Conservation (phyloP, 2,329 filamentous ascomycete genomes). For the Talaromyces sp. region DNA sequence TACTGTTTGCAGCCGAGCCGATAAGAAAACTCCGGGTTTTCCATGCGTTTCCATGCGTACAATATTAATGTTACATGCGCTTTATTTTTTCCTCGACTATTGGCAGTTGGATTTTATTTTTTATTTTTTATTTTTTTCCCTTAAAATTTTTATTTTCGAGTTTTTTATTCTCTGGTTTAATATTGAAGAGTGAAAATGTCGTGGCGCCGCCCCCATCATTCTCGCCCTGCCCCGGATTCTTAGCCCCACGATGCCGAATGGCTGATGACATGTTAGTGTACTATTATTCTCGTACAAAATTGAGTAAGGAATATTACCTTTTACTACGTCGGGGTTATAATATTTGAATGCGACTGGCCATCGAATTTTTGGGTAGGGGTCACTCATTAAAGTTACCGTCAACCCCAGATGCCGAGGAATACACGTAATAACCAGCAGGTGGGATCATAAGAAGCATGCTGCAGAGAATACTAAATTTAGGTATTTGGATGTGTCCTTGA, state of each 20-base stretch:
- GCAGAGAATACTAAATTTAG: no score
- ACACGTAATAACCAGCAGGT: no score
- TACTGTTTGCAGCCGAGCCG: not conserved
- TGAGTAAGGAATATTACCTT: no score
- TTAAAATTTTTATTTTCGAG: no score
- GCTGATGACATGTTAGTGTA: not conserved
- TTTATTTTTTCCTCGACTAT: not conserved
- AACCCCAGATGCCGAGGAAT: no score
- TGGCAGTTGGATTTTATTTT: not conserved
- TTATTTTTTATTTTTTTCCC: not conserved
- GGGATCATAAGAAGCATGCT: no score
- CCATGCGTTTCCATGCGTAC: not conserved
- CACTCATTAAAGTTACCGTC: no score
- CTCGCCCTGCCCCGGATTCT: not conserved
- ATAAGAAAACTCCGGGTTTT: not conserved
- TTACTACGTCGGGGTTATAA: no score
- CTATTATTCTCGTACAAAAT: not conserved
- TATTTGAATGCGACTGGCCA: no score
- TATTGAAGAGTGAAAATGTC: not conserved
- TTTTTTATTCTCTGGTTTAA: not conserved
- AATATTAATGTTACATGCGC: not conserved
- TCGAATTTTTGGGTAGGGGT: no score
- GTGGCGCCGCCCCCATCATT: not conserved
- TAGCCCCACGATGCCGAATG: not conserved
- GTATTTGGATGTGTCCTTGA: no score